Evolutionary conservation across 345 rosid species (phyloP), one percentile per base, ranked within the genome.

Genomic region (Salix udensis): DNA sequence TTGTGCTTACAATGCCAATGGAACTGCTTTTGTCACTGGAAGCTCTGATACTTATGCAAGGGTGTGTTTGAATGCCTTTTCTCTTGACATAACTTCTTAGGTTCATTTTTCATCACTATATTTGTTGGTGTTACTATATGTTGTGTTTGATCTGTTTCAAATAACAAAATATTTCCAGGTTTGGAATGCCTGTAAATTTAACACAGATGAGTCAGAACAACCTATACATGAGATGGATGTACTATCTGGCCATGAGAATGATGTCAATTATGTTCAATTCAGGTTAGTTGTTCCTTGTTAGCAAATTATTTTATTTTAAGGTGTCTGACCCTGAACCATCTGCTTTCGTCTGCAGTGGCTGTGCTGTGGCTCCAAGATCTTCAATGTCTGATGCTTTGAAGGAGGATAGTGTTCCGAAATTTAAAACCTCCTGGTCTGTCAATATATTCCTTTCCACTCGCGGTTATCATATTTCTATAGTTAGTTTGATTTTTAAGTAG

Each of bases 211-310:
- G 71, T 74, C 86, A 6, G 89, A 90, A 65, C 94, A 91, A 85
- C 94, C 94, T 72, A 90, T 83, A 86, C 86, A 94, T 82, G 99
- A 96, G 89, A 88, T 93, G 71, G 98, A 96, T 81, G 86, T 93
- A 77, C 83, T 96, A 76, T 85, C 95, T 84, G 99, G 98, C 68
- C 99, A 96, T 86, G 97, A 91, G 79, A 96, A 93, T 84, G 99
- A 94, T 82, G 99, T 96, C 71, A 96, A 96, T 88, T 96, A 96
- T 84, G 98, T 96, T 62, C 99, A 96, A 70, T 96, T 96, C 83
- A 92, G 99, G 99, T 96, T 78, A 68, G 88, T 79, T 37, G 50
- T 44, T 66, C 69, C 26, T 77, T 73, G 39, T 53, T 34, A 19
- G 30, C 61, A 48, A 40, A 60, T 48, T 23, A 46, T n/a, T 78